These are phyloP conservation scores for Ophioceras dolichostomum DNA, from an alignment of 2,329 filamentous ascomycete species.

Conservation along the genomic window DNA sequence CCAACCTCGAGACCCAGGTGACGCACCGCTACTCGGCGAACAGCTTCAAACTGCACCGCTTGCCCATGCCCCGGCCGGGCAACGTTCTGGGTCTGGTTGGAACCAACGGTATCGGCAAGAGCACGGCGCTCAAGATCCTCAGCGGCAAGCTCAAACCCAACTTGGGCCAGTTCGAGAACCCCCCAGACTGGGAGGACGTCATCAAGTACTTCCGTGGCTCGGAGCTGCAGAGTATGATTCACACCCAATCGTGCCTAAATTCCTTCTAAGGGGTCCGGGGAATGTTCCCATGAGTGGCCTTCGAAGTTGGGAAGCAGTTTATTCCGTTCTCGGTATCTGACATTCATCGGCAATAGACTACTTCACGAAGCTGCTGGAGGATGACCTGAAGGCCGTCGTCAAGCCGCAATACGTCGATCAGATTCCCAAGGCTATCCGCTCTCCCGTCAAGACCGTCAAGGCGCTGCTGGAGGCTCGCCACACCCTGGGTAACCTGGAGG, in stretches of 20 bases:
- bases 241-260: too few species aligned
- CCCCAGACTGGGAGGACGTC: constrained; percentile 98
- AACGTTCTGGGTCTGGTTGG: constrained; percentile 94
- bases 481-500: constrained; percentile 66
- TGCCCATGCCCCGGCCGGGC: constrained; percentile 90
- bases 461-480: constrained; percentile 64
- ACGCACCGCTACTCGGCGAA: constrained; percentile 98
- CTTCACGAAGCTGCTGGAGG: constrained; percentile 95
- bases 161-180: constrained; percentile 86
- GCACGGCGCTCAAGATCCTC: constrained; percentile 97
- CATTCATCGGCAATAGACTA: too few species aligned
- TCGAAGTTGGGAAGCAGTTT: too few species aligned
- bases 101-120: constrained; percentile 99
- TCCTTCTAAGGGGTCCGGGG: too few species aligned
- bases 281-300: too few species aligned
- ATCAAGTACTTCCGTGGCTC: constrained; percentile 97
- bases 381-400: constrained; percentile 93
- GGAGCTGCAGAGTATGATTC: constrained; percentile 93
- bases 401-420: constrained; percentile 99
- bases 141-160: constrained; percentile 98
- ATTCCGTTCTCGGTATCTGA: too few species aligned
- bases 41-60: constrained; percentile 97
- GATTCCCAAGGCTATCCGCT: constrained; percentile 84
- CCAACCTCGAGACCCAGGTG: constrained; percentile 95
- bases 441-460: constrained; percentile 67